Evolutionary conservation across 495 filamentous ascomycete genomes (phyloP), one percentile per base, ranked within the genome.

Genomic region (Aspergillus panamensis): DNA sequence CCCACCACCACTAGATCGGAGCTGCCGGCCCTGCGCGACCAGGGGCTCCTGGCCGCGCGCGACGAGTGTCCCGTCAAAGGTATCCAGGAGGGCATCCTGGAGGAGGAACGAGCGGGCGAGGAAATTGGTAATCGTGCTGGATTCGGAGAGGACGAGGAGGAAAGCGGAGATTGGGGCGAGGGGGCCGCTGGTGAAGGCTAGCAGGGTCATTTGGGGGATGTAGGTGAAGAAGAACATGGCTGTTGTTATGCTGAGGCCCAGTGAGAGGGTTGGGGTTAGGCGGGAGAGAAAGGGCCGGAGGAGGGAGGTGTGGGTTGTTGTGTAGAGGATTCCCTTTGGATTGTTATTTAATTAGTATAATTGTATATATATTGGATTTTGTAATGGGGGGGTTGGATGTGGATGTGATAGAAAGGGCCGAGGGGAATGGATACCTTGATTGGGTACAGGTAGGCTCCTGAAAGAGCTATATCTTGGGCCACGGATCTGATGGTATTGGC

Each of bases 141-240:
- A 87, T 67, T 98, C 93, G 66, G 78, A 87, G 32, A 97, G 82
- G 13, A 92, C 84, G 19, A 97, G 82, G 3, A 96, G 68, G 0
- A 84, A 80, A 0, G 92, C 88, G 5, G 87, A 88, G 50, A 95
- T 68, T 8, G 75, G 73, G 20, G 89, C 88, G 2, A 97, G 72
- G 0, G 93, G 93, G 0, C 94, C 94, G 55, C 90, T 92, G 51
- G 95, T 85, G 65, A 97, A 84, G 6, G 73, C 69, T 55, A 89
- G 79, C 30, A 96, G 75, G 8, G 90, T 87, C 33, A 89, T 80
- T 75, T 98, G 94, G 0, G 94, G 94, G 33, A 97, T 70, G 68
- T 97, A 98, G 51, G 92, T 88, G 72, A 96, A 86, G 65, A 87
- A 75, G 73, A 98, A 97, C 87, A 96, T 87, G 37, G 78, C 77